These are phyloP conservation scores for Pythium grandisporangium DNA, from an alignment of 352 stramenopile genomes.

Conservation along the genomic window DNA sequence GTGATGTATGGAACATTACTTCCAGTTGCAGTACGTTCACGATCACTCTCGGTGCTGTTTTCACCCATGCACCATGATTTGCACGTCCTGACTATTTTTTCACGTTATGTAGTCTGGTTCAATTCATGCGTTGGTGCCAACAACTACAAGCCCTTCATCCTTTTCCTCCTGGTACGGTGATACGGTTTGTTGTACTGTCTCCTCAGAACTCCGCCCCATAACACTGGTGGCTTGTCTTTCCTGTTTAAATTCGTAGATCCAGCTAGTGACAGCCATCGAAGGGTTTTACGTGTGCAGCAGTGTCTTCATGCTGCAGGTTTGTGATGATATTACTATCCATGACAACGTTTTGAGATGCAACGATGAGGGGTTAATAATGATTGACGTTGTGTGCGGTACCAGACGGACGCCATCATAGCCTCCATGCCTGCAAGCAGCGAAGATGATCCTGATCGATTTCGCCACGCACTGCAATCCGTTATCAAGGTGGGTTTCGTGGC, in stretches of 20 bases:
- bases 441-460: neutral
- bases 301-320: slow-evolving; percentile 27
- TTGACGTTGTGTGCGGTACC: too few species aligned
- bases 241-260: too few species aligned
- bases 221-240: too few species aligned
- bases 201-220: neutral
- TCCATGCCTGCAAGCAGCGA: neutral
- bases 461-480: neutral
- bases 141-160: slow-evolving; percentile 75
- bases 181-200: neutral
- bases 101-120: slow-evolving; percentile 55
- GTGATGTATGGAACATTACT: neutral
- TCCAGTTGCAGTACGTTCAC: slow-evolving; percentile 23
- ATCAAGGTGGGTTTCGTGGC: too few species aligned
- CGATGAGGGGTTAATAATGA: too few species aligned
- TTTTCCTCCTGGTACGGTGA: slow-evolving; percentile 31
- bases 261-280: slow-evolving; percentile 36
- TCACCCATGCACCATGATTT: neutral
- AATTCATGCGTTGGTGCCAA: slow-evolving; percentile 76
- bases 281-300: slow-evolving; percentile 39
- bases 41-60: neutral
- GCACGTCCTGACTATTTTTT: too few species aligned
- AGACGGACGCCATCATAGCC: neutral
- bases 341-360: neutral
- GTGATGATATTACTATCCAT: too few species aligned